Conservation (phyloP, 148 eudicot species). For the Cornus florida region DNA sequence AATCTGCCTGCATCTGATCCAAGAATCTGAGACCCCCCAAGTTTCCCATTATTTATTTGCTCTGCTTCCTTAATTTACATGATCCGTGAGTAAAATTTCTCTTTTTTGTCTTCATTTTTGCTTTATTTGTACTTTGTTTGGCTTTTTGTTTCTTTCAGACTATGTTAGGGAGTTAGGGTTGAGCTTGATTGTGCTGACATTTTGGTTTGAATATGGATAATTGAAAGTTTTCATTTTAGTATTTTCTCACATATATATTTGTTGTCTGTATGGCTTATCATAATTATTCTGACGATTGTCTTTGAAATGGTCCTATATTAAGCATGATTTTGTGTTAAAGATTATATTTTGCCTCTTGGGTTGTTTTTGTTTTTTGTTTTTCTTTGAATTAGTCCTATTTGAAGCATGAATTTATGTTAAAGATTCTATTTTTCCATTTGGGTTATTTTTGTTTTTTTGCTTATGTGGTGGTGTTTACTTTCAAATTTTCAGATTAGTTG, state of each 20-base stretch:
- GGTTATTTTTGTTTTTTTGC: not conserved
- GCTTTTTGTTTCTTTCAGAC: not conserved
- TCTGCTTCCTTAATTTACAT: constrained; percentile 29
- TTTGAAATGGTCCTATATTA: too few species aligned
- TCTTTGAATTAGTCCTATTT: constrained; percentile 2
- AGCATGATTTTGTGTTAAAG: constrained; percentile 1
- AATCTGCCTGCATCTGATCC: constrained; percentile 21
- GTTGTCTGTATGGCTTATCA: too few species aligned
- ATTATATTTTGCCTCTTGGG: not conserved
- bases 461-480: constrained; percentile 9
- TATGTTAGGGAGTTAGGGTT: constrained; percentile 24
- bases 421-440: not conserved
- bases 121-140: constrained; percentile 8
- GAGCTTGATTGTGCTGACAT: not conserved
- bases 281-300: too few species aligned
- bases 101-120: constrained; percentile 9
- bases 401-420: not conserved
- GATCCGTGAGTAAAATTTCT: constrained; percentile 51
- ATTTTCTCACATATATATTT: too few species aligned
- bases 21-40: constrained; percentile 16
- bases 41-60: constrained; percentile 14
- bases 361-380: constrained; percentile 10
- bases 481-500: constrained; percentile 16
- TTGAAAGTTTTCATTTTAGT: too few species aligned
- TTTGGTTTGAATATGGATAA: not conserved